Evolutionary conservation across 2,329 filamentous ascomycete species (phyloP), one percentile per base, ranked within the genome.

Genomic region (Bipolaris victoriae): DNA sequence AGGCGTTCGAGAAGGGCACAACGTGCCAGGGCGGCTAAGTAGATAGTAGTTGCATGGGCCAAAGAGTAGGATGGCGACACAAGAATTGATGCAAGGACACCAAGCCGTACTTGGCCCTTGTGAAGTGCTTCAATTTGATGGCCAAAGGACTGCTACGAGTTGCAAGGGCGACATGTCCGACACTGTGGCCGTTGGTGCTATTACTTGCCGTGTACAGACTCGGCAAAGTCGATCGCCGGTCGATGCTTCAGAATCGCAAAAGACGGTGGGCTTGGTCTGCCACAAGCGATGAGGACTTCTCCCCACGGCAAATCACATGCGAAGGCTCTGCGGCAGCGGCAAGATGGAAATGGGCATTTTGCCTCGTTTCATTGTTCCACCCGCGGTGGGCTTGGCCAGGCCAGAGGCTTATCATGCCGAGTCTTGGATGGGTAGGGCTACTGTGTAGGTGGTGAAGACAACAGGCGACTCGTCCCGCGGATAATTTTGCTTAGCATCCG

Each of bases 381-480:
- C 26, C 43, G 16, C 13, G 26, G n/a, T 29, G 9, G 26, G 48
- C 15, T n/a, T 52, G 49, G 41, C 49, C 29, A 43, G 35, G 18
- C 33, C 20, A 24, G 49, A 53, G 56, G 53, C 51, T 54, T 53
- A 39, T 52, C 13, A 22, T 18, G 33, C 40, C 46, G 39, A 43
- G 40, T n/a, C 40, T 26, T n/a, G 13, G 22, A n/a, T 43, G 40
- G 20, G 40, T 26, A 24, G 7, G 22, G 22, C 45, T 33, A 2
- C 20, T 20, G 20, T 20, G 20, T 20, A 24, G 46, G 41, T 45
- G 16, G 33, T 49, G 44, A 49, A 22, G 22, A 44, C 33, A 44
- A 40, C 45, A 53, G 36, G 50, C 41, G 61, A 62, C 51, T 64
- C 54, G 51, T 62, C 51, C 54, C 59, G 52, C 59, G 61, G 61